phyloP scores from a whole-genome alignment of 345 rosid species.

The Raphanus sativus region DNA sequence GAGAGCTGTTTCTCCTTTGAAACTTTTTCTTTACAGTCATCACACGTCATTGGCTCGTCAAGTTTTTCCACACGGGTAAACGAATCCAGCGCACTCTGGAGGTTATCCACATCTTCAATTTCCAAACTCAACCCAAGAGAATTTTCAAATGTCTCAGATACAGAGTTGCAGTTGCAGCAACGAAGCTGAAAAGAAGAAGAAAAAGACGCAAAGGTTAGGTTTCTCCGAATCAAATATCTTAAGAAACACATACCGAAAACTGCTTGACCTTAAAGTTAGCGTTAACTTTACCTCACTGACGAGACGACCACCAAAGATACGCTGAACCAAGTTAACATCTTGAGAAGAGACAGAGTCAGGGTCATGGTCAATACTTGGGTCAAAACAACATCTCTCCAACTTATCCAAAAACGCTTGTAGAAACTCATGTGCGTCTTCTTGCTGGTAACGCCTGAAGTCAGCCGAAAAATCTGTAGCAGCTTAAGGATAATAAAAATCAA shows the following conservation, averaged over 20 bases:
- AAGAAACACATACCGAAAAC: background rate
- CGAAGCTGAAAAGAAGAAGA: slow-evolving; percentile 49
- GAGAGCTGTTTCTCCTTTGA: slow-evolving; percentile 74
- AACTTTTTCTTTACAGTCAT: slow-evolving; percentile 63
- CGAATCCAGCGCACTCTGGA: slow-evolving; percentile 61
- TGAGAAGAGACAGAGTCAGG: slow-evolving; percentile 30
- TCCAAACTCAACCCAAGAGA: slow-evolving; percentile 74
- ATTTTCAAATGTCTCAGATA: slow-evolving; percentile 61
- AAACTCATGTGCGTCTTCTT: slow-evolving; percentile 92
- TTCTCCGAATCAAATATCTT: background rate
- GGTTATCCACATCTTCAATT: slow-evolving; percentile 59
- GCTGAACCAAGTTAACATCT: slow-evolving; percentile 51
- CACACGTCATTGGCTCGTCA: slow-evolving; percentile 67
- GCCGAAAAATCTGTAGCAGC: slow-evolving; percentile 57
- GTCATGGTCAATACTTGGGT: slow-evolving; percentile 28
- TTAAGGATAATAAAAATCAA: slow-evolving; percentile 40
- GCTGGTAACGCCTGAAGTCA: slow-evolving; percentile 55
- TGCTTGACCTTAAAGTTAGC: background rate
- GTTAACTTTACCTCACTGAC: slow-evolving; percentile 54
- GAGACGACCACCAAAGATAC: slow-evolving; percentile 69
- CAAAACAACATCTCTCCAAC: slow-evolving; percentile 61
- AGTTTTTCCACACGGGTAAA: slow-evolving; percentile 78
- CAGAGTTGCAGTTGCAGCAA: slow-evolving; percentile 67
- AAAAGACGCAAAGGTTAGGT: background rate
- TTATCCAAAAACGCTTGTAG: slow-evolving; percentile 71